Conservation (phyloP, 352 stramenopile genomes). For the Phytophthora sansomeana region DNA sequence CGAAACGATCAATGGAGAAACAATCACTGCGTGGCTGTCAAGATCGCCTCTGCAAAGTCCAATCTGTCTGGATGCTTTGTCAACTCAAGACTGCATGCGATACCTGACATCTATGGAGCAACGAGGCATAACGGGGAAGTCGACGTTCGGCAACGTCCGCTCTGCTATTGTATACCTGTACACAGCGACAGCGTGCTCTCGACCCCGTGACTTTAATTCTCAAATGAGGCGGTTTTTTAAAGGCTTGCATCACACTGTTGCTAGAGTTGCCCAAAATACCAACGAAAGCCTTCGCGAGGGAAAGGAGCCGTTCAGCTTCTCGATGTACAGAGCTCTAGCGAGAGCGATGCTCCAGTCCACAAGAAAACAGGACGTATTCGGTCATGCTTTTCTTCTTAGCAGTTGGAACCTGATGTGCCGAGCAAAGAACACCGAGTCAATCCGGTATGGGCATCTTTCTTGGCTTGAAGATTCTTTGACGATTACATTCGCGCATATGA, state of each 20-base stretch:
- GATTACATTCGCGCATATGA: no score
- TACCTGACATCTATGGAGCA: slow-evolving; percentile 2
- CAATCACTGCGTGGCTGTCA: no score
- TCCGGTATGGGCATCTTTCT: no score
- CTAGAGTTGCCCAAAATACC: no score
- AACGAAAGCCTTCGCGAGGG: no score
- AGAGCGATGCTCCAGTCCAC: not conserved
- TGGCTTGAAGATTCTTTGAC: no score
- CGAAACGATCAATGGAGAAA: no score
- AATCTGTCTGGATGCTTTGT: not conserved
- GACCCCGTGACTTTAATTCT: not conserved
- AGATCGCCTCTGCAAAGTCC: not conserved
- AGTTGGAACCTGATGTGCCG: slow-evolving; percentile 29
- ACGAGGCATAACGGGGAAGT: slow-evolving; percentile 3
- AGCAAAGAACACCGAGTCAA: no score
- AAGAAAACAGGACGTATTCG: slow-evolving; percentile 12
- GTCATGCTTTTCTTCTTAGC: slow-evolving; percentile 12
- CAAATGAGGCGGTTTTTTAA: slow-evolving; percentile 1
- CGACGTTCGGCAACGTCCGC: slow-evolving; percentile 3
- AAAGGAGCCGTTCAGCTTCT: slow-evolving; percentile 22
- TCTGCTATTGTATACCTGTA: slow-evolving; percentile 5
- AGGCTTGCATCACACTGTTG: no score
- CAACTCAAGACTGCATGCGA: slow-evolving; percentile 4
- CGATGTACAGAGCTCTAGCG: slow-evolving; percentile 12
- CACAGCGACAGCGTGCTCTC: not conserved